Evolutionary conservation across 768 basidiomycete species (phyloP).

Genomic region (Paxillus involutus): DNA sequence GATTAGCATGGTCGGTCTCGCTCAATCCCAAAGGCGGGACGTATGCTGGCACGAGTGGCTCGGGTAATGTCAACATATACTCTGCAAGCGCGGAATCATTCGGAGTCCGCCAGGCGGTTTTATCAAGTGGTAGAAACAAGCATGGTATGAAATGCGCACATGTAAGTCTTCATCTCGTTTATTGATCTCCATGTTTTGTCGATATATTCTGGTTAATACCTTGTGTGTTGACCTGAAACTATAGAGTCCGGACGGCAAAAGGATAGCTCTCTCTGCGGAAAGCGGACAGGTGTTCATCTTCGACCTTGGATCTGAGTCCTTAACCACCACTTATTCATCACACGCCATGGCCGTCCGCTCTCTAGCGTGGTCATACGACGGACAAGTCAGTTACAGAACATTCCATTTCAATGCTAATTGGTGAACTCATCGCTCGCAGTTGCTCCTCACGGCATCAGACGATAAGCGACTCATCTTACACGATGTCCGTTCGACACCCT

Average conservation of each 20-base stretch:
- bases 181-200: not conserved
- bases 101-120: slow-evolving; percentile 56
- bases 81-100: slow-evolving; percentile 69
- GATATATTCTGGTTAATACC: not conserved
- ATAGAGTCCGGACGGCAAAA: slow-evolving; percentile 87
- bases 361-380: slow-evolving; percentile 87
- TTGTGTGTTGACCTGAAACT: not conserved
- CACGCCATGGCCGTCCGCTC: slow-evolving; percentile 91
- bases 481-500: slow-evolving; percentile 74
- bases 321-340: slow-evolving; percentile 74
- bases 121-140: slow-evolving; percentile 69
- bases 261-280: slow-evolving; percentile 80
- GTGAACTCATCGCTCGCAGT: slow-evolving; percentile 39
- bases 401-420: not conserved
- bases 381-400: slow-evolving; percentile 55
- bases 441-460: slow-evolving; percentile 87
- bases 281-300: slow-evolving; percentile 87
- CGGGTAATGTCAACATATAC: slow-evolving; percentile 67
- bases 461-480: slow-evolving; percentile 90
- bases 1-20: slow-evolving; percentile 45
- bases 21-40: slow-evolving; percentile 72
- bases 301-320: slow-evolving; percentile 66
- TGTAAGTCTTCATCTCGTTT: slow-evolving; percentile 41
- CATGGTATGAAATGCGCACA: slow-evolving; percentile 76
- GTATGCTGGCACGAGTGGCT: slow-evolving; percentile 71